phyloP scores from a whole-genome alignment of 495 filamentous ascomycete species.

The Aspergillus mulundensis region DNA sequence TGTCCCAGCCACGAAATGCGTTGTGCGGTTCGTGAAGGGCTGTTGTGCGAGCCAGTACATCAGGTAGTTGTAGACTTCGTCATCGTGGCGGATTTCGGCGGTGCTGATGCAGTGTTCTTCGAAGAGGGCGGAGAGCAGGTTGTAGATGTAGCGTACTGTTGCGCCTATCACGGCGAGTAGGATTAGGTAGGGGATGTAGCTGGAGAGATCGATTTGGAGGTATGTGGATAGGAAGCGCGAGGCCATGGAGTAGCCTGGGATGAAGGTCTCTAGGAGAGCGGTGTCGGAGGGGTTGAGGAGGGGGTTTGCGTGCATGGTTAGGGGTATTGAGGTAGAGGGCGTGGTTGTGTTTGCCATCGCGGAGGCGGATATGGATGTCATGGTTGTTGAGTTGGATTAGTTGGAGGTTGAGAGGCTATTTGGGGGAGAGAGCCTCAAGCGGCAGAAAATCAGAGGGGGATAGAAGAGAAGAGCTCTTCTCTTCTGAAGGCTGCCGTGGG shows the following conservation, averaged over 20 bases:
- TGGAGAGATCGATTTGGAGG: conserved; percentile 64
- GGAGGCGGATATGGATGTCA: not conserved
- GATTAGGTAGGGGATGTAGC: conserved; percentile 63
- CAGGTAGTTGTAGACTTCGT: conserved; percentile 65
- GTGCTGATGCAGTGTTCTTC: conserved; percentile 42
- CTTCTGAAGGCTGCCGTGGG: not conserved
- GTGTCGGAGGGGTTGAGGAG: conserved; percentile 23
- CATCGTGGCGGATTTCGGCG: conserved; percentile 61
- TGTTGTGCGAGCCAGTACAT: conserved; percentile 68
- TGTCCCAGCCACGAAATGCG: conserved; percentile 59
- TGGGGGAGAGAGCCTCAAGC: no score
- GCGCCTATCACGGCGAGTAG: conserved; percentile 46
- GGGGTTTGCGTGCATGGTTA: conserved; percentile 21
- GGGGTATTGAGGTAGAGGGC: conserved; percentile 16
- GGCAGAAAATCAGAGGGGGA: not conserved
- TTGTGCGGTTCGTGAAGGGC: conserved; percentile 50
- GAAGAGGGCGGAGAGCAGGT: conserved; percentile 34
- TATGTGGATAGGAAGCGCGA: conserved; percentile 55
- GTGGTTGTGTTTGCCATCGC: conserved; percentile 2
- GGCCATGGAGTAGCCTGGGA: conserved; percentile 68
- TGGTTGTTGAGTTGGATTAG: no score
- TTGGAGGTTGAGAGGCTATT: no score
- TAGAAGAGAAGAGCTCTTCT: not conserved
- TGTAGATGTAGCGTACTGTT: conserved; percentile 46
- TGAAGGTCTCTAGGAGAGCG: conserved; percentile 64